phyloP scores from a whole-genome alignment of 768 basidiomycete species.

The Mycena venus region DNA sequence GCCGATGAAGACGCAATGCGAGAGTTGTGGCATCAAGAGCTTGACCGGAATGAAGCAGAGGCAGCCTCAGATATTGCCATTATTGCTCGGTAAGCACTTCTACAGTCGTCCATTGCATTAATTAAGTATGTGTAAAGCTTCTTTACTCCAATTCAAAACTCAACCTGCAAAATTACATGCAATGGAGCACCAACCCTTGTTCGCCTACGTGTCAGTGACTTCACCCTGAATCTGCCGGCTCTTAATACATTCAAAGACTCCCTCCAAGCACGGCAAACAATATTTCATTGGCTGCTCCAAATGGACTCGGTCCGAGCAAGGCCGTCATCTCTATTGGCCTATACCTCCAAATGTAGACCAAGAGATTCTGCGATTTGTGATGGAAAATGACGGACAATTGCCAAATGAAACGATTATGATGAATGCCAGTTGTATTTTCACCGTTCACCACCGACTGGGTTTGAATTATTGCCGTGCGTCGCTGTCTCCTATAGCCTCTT shows the following conservation, averaged over 20 bases:
- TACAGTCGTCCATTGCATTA: not conserved
- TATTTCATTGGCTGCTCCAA: not conserved
- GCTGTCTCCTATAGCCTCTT: too few relatives aligned
- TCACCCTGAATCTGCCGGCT: too few relatives aligned
- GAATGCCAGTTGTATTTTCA: slow-evolving; percentile 1
- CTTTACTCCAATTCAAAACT: too few relatives aligned
- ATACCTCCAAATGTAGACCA: slow-evolving; percentile 11
- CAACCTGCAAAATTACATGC: too few relatives aligned
- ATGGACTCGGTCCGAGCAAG: not conserved
- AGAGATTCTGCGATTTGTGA: not conserved
- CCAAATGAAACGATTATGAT: not conserved
- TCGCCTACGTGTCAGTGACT: too few relatives aligned
- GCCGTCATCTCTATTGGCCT: not conserved
- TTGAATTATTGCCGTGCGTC: too few relatives aligned
- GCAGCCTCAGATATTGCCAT: slow-evolving; percentile 4
- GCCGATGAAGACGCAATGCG: not conserved
- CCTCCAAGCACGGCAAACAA: not conserved
- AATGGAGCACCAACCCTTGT: not conserved
- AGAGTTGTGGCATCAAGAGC: not conserved
- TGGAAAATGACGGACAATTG: too few relatives aligned
- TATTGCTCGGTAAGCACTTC: too few relatives aligned
- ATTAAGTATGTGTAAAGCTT: not conserved
- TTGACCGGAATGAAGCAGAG: slow-evolving; percentile 15
- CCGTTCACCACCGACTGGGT: not conserved
- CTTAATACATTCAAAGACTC: too few relatives aligned